These are phyloP conservation scores for Lactifluus hygrophoroides DNA, from an alignment of 768 basidiomycete species.

Conservation along the genomic window DNA sequence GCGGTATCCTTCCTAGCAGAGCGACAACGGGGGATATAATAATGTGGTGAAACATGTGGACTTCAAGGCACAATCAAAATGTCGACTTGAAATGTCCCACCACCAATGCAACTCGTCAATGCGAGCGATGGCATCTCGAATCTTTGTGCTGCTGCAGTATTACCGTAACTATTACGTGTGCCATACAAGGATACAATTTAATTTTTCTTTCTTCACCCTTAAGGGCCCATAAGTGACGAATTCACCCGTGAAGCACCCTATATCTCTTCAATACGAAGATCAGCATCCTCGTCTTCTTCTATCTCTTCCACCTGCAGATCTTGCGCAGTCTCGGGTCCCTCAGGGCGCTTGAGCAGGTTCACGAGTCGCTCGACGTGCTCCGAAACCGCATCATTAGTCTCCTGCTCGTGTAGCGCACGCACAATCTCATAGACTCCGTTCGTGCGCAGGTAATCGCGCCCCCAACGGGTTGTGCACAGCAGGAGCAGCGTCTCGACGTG, in stretches of 20 bases:
- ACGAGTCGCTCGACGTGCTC: conserved; percentile 88
- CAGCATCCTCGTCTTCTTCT: conserved; percentile 42
- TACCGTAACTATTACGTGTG: too few species aligned
- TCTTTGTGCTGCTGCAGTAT: too few species aligned
- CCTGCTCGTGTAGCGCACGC: conserved; percentile 65
- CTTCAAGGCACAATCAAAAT: too few species aligned
- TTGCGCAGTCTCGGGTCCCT: conserved; percentile 42
- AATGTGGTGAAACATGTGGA: too few species aligned
- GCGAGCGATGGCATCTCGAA: too few species aligned
- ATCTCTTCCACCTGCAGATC: conserved; percentile 28
- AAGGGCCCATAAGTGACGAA: too few species aligned
- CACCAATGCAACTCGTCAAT: too few species aligned
- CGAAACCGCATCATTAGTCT: conserved; percentile 74
- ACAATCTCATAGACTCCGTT: conserved; percentile 86
- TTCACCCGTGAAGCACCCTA: too few species aligned
- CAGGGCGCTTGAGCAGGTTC: conserved; percentile 72
- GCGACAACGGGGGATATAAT: too few species aligned
- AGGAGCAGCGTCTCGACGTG: conserved; percentile 87
- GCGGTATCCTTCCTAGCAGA: too few species aligned
- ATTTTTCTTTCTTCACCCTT: not conserved
- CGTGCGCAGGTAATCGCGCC: conserved; percentile 68
- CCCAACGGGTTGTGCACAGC: conserved; percentile 83
- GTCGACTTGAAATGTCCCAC: too few species aligned
- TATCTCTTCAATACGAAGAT: conserved; percentile 69
- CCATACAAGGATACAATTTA: too few species aligned